Evolutionary conservation across 2,329 filamentous ascomycete genomes (phyloP).

Genomic region (Tolypocladium guangdongense): DNA sequence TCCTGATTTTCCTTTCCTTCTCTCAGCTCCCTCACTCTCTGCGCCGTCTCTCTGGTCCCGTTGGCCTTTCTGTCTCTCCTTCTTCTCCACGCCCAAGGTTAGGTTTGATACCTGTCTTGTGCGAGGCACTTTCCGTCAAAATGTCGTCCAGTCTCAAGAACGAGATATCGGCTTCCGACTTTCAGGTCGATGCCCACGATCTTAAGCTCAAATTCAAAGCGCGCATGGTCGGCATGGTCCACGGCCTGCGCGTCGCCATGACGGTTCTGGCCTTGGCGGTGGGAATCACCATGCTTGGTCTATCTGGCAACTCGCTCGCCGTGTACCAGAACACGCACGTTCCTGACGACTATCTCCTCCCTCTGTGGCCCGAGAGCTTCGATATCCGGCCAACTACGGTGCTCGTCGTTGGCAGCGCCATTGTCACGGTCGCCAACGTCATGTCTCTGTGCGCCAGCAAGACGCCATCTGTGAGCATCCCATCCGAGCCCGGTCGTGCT

Average conservation of each 20-base stretch:
- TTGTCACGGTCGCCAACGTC: slow-evolving; percentile 37
- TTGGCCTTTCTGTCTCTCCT: slow-evolving; percentile 1
- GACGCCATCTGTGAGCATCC: slow-evolving; percentile 34
- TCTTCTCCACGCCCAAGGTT: slow-evolving; percentile 1
- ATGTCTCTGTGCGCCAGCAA: slow-evolving; percentile 38
- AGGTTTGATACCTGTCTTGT: not conserved
- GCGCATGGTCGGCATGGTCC: slow-evolving; percentile 27
- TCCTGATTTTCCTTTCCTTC: slow-evolving; percentile 3
- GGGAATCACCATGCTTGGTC: slow-evolving; percentile 40
- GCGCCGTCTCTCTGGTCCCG: not conserved
- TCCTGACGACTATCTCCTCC: slow-evolving; percentile 33
- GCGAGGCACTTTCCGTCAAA: slow-evolving; percentile 3
- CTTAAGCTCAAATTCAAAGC: slow-evolving; percentile 25
- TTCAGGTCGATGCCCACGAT: slow-evolving; percentile 33
- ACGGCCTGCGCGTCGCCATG: slow-evolving; percentile 34
- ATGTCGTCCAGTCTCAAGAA: slow-evolving; percentile 24
- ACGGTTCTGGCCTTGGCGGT: slow-evolving; percentile 39
- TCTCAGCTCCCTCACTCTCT: not conserved
- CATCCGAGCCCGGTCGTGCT: not conserved
- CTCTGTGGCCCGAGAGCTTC: slow-evolving; percentile 48
- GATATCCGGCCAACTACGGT: slow-evolving; percentile 45
- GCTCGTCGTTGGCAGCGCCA: slow-evolving; percentile 37
- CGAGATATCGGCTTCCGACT: slow-evolving; percentile 32
- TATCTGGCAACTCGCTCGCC: slow-evolving; percentile 41
- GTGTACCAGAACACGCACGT: slow-evolving; percentile 45